Percentiles rank a stretch among this genome's conserved stretches.
phyloP scores from a whole-genome alignment of 2,329 filamentous ascomycete genomes.

The Leptographium wingfieldii region DNA sequence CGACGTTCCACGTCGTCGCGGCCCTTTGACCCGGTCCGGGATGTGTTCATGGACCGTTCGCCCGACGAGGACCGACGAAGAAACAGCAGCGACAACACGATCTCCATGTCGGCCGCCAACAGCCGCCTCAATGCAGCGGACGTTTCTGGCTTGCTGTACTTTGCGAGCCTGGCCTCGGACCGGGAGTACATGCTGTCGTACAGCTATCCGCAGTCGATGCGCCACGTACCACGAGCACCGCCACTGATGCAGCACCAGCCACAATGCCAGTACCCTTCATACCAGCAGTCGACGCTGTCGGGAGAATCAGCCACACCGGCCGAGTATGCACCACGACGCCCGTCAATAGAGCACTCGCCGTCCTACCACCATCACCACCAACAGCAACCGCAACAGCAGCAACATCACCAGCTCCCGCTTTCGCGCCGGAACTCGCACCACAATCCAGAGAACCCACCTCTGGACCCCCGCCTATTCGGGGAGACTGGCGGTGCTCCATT shows the following conservation, averaged over 20 bases:
- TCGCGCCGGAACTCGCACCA: not conserved
- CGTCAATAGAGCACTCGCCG: conserved; percentile 4
- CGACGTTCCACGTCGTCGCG: conserved; percentile 20
- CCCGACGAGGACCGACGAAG: not conserved
- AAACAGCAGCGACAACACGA: not conserved
- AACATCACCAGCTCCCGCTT: conserved; percentile 4
- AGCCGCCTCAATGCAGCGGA: not conserved
- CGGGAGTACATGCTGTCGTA: conserved; percentile 8
- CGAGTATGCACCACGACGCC: conserved; percentile 4
- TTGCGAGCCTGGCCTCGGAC: conserved; percentile 8
- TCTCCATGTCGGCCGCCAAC: conserved; percentile 1
- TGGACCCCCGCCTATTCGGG: conserved; percentile 13
- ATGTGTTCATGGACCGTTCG: conserved; percentile 23
- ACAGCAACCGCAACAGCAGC: not conserved
- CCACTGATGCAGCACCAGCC: conserved; percentile 1
- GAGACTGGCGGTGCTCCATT: conserved; percentile 3
- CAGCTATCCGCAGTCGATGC: not conserved
- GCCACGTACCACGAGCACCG: conserved; percentile 2
- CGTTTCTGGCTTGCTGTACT: conserved; percentile 6
- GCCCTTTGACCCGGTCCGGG: conserved; percentile 31
- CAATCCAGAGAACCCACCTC: conserved; percentile 1
- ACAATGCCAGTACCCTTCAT: not conserved
- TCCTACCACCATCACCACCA: not conserved
- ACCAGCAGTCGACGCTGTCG: not conserved
- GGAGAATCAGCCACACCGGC: not conserved